Conservation (phyloP, 1,284 basidiomycete species). For the Rhodotorula sp. region DNA sequence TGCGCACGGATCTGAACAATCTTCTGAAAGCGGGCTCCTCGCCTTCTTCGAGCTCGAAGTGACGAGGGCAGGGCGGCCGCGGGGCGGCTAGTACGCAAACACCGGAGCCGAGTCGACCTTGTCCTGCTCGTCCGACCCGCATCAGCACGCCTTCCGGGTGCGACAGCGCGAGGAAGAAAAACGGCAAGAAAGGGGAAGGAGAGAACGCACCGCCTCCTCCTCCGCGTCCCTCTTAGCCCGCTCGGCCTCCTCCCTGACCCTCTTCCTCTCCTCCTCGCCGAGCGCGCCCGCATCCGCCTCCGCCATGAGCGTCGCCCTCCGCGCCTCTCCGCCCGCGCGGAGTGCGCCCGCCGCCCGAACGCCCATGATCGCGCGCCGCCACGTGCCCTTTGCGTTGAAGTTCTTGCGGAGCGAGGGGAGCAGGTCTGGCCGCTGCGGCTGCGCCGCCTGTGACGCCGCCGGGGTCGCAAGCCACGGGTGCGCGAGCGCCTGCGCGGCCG, state of each 20-base stretch:
- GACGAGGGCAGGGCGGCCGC: too few species aligned
- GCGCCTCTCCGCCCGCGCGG: constrained; percentile 25
- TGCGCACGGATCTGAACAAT: neutral
- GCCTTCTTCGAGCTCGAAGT: too few species aligned
- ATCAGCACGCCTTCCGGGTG: too few species aligned
- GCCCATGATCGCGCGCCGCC: constrained; percentile 37
- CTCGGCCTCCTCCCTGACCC: constrained; percentile 23
- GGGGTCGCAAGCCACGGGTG: constrained; percentile 71
- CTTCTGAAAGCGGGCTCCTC: too few species aligned
- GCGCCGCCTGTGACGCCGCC: constrained; percentile 45
- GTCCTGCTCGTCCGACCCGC: neutral
- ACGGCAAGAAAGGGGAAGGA: too few species aligned
- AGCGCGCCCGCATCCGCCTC: neutral
- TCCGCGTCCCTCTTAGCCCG: constrained; percentile 27
- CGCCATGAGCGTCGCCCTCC: constrained; percentile 17
- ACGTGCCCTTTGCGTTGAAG: constrained; percentile 74
- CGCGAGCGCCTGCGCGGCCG: constrained; percentile 63
- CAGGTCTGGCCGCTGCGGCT: constrained; percentile 61
- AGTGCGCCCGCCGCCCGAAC: constrained; percentile 34
- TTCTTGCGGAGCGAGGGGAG: constrained; percentile 83
- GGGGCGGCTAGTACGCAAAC: too few species aligned
- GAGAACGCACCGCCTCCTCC: constrained; percentile 24
- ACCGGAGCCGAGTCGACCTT: constrained; percentile 8
- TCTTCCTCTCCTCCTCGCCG: constrained; percentile 16
- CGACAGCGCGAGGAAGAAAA: neutral